Evolutionary conservation across 2,329 filamentous ascomycete species (phyloP), one percentile per base, ranked within the genome.

Genomic region (Trichoderma endophyticum): DNA sequence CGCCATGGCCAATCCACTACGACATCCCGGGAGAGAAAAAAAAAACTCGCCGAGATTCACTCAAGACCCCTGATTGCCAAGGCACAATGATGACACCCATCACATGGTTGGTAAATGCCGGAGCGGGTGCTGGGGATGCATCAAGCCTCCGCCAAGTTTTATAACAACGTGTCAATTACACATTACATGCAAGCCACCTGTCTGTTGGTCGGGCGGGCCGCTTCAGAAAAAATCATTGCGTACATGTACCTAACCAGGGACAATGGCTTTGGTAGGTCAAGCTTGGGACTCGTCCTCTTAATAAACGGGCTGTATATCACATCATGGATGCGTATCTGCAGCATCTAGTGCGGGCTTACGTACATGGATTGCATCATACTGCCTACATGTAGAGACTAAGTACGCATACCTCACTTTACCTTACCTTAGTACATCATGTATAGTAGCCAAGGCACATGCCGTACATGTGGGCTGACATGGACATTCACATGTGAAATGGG

Each of bases 361-460:
- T 63, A 63, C 61, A 63, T 63, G 61, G 4, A 63, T 63, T 63
- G 61, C 61, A 63, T 63, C 61, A 63, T 63, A 5, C 61, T 63
- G 26, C 36, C 34, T 63, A 18, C 60, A 43, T 18, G 15, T 39
- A 39, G 36, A 18, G 36, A 18, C 36, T 18, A 39, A 39, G 36
- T 39, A 39, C 36, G 36, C 36, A 39, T 18, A 39, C 36, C 15
- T 39, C 36, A 39, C 36, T 39, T 39, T 39, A 39, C 34, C 43
- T 48, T 48, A 15, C 39, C 43, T 21, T 51, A 21, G 43, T 21
- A 51, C 43, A 51, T n/a, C n/a, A 51, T 51, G 43, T 39, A 39
- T 36, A 39, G 36, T 51, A 51, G 43, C n/a, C 43, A 51, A 51
- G 43, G 4, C 43, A 51, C n/a, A 51, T 24, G n/a, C 43, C n/a